These are phyloP conservation scores for Colletotrichum noveboracense DNA, from an alignment of 2,329 filamentous ascomycete genomes.

Conservation along the genomic window DNA sequence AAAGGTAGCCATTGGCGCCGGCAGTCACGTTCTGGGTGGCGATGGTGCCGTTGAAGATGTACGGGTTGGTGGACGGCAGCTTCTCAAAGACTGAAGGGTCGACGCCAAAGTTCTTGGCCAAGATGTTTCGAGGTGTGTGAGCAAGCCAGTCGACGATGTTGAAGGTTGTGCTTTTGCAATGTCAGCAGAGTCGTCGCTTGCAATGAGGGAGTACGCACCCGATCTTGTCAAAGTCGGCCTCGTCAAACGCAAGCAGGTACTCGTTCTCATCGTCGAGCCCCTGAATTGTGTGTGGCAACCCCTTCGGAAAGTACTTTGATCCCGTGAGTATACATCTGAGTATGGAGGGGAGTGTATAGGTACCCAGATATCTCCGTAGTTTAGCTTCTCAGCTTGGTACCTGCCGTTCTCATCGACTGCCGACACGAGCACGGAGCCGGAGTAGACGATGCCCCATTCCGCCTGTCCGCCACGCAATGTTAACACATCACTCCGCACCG, in stretches of 20 bases:
- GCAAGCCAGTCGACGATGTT: conserved; percentile 74
- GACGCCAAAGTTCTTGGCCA: conserved; percentile 74
- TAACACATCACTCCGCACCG: neutral
- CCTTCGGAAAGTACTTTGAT: conserved; percentile 65
- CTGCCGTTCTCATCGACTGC: conserved; percentile 67
- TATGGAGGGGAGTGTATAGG: no score
- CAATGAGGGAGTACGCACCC: conserved; percentile 41
- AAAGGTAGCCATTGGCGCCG: conserved; percentile 38
- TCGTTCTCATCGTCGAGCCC: conserved; percentile 71
- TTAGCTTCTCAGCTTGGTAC: conserved; percentile 59
- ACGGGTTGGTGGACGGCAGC: conserved; percentile 62
- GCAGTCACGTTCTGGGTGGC: conserved; percentile 50
- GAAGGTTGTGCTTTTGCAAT: conserved; percentile 66
- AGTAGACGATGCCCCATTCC: conserved; percentile 70
- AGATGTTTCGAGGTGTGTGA: conserved; percentile 65
- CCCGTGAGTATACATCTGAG: no score
- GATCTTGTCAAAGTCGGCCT: conserved; percentile 68
- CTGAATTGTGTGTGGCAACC: conserved; percentile 67
- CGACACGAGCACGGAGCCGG: conserved; percentile 61
- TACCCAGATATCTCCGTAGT: conserved; percentile 63
- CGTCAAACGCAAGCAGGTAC: conserved; percentile 70
- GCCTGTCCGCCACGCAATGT: conserved; percentile 45
- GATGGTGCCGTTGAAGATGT: conserved; percentile 64
- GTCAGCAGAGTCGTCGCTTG: neutral
- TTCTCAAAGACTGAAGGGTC: conserved; percentile 63